Evolutionary conservation across 1,284 basidiomycete species (phyloP), one percentile per base, ranked within the genome.

Genomic region (Vanrija pseudolonga): DNA sequence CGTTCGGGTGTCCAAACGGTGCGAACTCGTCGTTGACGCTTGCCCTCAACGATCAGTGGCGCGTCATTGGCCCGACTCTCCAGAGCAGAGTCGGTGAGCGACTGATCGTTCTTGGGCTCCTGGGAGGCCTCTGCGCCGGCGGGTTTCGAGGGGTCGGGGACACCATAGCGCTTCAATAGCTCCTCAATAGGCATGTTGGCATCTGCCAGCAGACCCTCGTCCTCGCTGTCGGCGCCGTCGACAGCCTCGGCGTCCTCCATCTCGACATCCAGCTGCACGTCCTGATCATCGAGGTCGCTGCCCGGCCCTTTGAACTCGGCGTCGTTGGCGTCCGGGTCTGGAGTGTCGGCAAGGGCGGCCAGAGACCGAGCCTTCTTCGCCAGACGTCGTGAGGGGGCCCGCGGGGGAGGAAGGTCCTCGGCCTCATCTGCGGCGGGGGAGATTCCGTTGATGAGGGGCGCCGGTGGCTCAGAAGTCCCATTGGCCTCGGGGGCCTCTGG

Each of bases 121-220:
- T 39, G 40, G 5, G 26, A 20, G 4, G 50, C 19, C 22, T 28
- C 36, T 5, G 1, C 32, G 14, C 14, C 14, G 1, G 32, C 12
- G 4, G 32, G 32, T 15, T 28, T 28, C 4, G 24, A 36, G 28
- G 45, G 28, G 17, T 32, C 45, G 28, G 57, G 57, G 54, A 79
- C 79, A 0, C 78, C 78, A 56, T 83, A 83, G 56, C 78, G 76
- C 51, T 71, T 72, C 56, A 82, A 68, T 1, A 82, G 69, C 63
- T 81, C 80, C 56, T 82, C 81, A 49, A 82, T 78, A 1, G 81
- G 78, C 47, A 83, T 43, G 53, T 81, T 75, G 19, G 80, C 80
- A 62, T 82, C 81, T 4, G 77, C 77, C 17, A 74, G 64, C 0
- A 82, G 68, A 0, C 79, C 81, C 40, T 77, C 79, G 59, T 81